Conservation (phyloP, 148 eudicot species). For the Rhododendron williamsianum region DNA sequence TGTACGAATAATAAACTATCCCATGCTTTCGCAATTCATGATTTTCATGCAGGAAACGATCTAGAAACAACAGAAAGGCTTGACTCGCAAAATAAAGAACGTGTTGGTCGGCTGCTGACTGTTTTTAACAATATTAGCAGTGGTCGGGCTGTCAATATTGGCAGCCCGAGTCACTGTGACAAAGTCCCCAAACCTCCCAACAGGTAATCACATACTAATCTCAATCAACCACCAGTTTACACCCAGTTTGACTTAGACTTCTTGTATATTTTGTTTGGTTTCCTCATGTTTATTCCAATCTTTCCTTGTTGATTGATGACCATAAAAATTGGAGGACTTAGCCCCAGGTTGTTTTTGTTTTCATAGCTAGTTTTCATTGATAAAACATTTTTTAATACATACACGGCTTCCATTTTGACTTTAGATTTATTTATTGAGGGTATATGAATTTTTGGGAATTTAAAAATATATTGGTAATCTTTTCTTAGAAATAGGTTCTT, state of each 20-base stretch:
- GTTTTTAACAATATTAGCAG: neutral
- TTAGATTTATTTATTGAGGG: neutral
- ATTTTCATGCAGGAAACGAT: constrained; percentile 4
- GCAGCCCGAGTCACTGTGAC: constrained; percentile 40
- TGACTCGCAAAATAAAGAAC: neutral
- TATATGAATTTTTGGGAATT: neutral
- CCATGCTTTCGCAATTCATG: neutral
- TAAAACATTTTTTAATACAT: neutral
- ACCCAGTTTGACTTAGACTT: constrained; percentile 9
- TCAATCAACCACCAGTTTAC: constrained; percentile 9
- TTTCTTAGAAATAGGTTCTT: neutral
- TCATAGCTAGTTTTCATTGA: neutral
- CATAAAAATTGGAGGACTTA: neutral
- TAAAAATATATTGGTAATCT: neutral
- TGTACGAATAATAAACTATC: neutral
- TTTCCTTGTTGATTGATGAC: neutral
- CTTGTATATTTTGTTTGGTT: constrained; percentile 5
- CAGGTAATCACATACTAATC: constrained; percentile 15
- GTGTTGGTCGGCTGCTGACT: neutral
- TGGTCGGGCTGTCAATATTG: constrained; percentile 51
- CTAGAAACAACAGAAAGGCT: neutral
- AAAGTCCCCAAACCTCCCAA: neutral
- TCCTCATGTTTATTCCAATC: neutral
- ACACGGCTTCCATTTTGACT: neutral
- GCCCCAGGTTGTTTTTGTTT: neutral